A percentile compares a stretch with the other conserved stretches of the same genome.
These are phyloP conservation scores for Chaetomiaceae sp. DNA, from an alignment of 2,329 filamentous ascomycete species.

Conservation along the genomic window DNA sequence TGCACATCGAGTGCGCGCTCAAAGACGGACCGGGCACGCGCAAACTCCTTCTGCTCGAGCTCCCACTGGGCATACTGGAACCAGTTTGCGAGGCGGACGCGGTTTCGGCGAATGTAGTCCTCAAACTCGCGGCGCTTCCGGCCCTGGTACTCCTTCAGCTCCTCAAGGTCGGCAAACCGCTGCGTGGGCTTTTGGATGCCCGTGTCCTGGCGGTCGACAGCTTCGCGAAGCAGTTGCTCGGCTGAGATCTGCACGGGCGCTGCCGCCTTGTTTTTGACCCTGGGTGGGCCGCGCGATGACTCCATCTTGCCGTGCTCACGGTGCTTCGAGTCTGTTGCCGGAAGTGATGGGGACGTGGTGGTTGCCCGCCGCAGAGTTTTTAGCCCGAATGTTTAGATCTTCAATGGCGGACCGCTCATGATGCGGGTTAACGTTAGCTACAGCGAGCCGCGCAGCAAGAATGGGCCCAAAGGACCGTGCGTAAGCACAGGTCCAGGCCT, in stretches of 20 bases:
- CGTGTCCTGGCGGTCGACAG: conserved; percentile 91
- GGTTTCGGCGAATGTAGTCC: conserved; percentile 92
- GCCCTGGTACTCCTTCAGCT: conserved; percentile 95
- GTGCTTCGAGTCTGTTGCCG: too few relatives aligned
- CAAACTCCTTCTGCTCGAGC: conserved; percentile 95
- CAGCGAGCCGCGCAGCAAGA: background rate
- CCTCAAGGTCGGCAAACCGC: conserved; percentile 92
- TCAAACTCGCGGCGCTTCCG: conserved; percentile 96
- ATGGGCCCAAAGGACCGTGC: background rate
- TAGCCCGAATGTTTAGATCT: background rate
- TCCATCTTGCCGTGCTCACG: conserved; percentile 62
- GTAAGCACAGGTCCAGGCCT: background rate
- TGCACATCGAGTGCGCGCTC: conserved; percentile 92
- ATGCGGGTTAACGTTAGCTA: too few relatives aligned
- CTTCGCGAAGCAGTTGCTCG: conserved; percentile 94
- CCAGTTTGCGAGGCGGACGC: conserved; percentile 98
- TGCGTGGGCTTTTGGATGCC: conserved; percentile 86
- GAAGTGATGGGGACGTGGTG: background rate
- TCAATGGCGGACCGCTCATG: too few relatives aligned
- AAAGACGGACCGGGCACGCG: conserved; percentile 85
- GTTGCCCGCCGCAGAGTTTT: background rate
- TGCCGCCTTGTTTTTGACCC: conserved; percentile 98
- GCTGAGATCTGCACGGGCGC: conserved; percentile 90
- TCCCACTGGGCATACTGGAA: conserved; percentile 97
- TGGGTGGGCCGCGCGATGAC: conserved; percentile 79